phyloP scores from a whole-genome alignment of 2,329 filamentous ascomycete genomes.

The Cryoendolithus antarcticus region DNA sequence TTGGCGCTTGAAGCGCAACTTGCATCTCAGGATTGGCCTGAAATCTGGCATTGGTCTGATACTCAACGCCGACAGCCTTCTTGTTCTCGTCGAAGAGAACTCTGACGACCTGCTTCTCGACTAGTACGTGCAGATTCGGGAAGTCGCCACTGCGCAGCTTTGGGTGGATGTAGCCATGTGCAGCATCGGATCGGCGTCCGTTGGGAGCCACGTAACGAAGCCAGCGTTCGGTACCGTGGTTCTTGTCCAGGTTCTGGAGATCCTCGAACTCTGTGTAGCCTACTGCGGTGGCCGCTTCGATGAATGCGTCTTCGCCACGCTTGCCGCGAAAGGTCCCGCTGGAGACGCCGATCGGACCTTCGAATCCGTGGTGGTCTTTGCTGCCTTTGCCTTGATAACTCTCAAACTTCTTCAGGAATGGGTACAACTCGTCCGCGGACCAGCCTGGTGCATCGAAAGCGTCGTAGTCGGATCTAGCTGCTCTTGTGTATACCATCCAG shows the following conservation, averaged over 20 bases:
- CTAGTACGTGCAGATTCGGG: slow-evolving; percentile 47
- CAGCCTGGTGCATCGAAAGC: slow-evolving; percentile 12
- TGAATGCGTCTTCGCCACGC: slow-evolving; percentile 34
- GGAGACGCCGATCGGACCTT: slow-evolving; percentile 11
- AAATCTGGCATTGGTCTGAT: slow-evolving; percentile 32
- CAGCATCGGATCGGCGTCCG: slow-evolving; percentile 44
- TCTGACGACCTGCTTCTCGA: slow-evolving; percentile 43
- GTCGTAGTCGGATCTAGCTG: slow-evolving; percentile 12
- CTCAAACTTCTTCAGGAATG: slow-evolving; percentile 14
- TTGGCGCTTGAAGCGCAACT: slow-evolving; percentile 27
- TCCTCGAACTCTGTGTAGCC: slow-evolving; percentile 5
- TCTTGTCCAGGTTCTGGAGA: slow-evolving; percentile 14
- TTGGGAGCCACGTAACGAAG: slow-evolving; percentile 36
- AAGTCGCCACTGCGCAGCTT: slow-evolving; percentile 35
- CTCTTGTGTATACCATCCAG: slow-evolving; percentile 21
- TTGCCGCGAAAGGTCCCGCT: slow-evolving; percentile 7
- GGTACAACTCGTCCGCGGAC: slow-evolving; percentile 10
- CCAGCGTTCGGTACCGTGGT: slow-evolving; percentile 26
- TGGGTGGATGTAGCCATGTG: slow-evolving; percentile 42
- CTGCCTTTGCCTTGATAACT: slow-evolving; percentile 11
- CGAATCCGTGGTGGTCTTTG: slow-evolving; percentile 8
- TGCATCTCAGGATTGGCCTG: slow-evolving; percentile 15
- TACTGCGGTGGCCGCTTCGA: slow-evolving; percentile 32
- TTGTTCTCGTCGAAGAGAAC: slow-evolving; percentile 17
- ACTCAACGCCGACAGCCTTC: slow-evolving; percentile 27